Percentiles rank a stretch among this genome's conserved stretches.
Conservation (phyloP, 495 filamentous ascomycete genomes). For the Trichoderma reesei region DNA sequence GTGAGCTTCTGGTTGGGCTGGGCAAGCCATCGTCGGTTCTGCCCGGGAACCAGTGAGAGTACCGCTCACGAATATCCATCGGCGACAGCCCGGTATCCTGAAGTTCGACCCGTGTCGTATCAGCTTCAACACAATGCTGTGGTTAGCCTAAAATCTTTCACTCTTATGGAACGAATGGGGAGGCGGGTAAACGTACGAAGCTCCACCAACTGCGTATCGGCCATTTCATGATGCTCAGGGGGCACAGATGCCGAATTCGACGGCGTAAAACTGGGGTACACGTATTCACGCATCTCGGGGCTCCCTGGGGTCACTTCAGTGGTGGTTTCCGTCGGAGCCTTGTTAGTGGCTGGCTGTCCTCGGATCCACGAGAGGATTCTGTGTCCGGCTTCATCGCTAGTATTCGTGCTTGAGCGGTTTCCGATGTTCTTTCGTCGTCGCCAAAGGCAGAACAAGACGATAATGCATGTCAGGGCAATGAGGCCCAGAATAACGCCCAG, state of each 20-base stretch:
- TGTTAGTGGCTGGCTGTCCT: constrained; percentile 24
- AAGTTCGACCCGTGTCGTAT: constrained; percentile 26
- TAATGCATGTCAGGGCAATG: constrained; percentile 43
- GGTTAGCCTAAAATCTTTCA: background rate
- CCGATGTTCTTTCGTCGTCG: constrained; percentile 36
- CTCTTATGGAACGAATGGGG: background rate
- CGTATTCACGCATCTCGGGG: constrained; percentile 14
- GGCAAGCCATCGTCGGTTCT: background rate
- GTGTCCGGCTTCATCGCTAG: constrained; percentile 33
- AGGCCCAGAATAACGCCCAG: constrained; percentile 59
- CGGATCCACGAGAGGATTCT: constrained; percentile 38
- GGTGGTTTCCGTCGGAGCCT: constrained; percentile 39
- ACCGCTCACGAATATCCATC: constrained; percentile 18
- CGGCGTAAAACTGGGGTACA: constrained; percentile 1
- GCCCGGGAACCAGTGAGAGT: constrained; percentile 20
- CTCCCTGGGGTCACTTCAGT: constrained; percentile 29
- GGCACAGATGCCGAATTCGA: constrained; percentile 3
- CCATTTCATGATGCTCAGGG: constrained; percentile 27
- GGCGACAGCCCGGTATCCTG: constrained; percentile 21
- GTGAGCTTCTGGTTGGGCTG: constrained; percentile 16
- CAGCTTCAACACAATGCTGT: constrained; percentile 21
- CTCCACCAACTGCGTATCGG: constrained; percentile 31
- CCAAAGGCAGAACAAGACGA: constrained; percentile 45
- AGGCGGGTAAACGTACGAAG: constrained; percentile 28
- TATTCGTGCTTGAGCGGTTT: constrained; percentile 29